Evolutionary conservation across 495 filamentous ascomycete species (phyloP), one percentile per base, ranked within the genome.

Genomic region (Sabuloglossum arenarium): DNA sequence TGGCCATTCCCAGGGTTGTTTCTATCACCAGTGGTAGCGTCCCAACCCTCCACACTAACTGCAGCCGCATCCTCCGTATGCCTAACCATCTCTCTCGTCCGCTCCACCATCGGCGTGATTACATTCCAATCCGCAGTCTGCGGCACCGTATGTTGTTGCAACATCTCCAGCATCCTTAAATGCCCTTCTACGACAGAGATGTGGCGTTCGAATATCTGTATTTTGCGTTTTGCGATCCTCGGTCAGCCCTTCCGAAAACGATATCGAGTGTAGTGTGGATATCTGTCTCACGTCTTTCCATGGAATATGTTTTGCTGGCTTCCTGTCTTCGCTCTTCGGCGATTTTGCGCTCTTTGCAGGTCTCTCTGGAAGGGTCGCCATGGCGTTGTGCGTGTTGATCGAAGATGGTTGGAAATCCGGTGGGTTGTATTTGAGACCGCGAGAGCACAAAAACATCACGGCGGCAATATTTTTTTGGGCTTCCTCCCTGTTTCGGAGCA

Each of bases 171-270:
- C 65, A 68, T 68, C 43, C 61, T 62, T 27, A 62, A 10, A 43
- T 68, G 65, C n/a, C 65, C 65, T 57, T 67, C 65, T 32, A 67
- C 30, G 12, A 61, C 16, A 1, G 65, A 67, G 0, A 67, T 61
- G 46, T 68, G 65, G 55, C 62, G 59, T 52, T 60, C 61, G 47
- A 68, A 67, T 3, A 68, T 60, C 65, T 67, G 53, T 31, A 21
- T n/a, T 31, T 27, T 16, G 23, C 4, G 12, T 31, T 25, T 24
- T 19, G 42, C 19, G 30, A 4, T 52, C 49, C 27, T 32, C 49
- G 5, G 34, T 39, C 34, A 39, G 49, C 19, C 49, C 14, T 19
- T 29, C 6, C 30, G 4, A 19, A 52, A 19, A 52, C 24, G 49
- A 28, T 12, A n/a, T 19, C 49, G 27, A 5, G 49, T 24, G 16